phyloP scores from a whole-genome alignment of 192 early-diverging fungal genomes.

The Bifiguratus adelaidae region DNA sequence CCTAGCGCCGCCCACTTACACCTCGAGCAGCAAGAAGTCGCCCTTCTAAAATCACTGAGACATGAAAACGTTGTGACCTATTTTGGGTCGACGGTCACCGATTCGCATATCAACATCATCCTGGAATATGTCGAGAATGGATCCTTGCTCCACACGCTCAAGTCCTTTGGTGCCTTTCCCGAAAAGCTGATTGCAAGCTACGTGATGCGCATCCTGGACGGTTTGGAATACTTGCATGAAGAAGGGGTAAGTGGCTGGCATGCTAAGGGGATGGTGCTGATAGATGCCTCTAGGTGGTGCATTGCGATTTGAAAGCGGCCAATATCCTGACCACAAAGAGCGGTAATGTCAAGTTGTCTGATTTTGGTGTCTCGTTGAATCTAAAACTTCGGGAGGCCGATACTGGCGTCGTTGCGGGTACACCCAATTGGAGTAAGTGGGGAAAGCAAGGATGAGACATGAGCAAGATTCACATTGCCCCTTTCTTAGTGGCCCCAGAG shows the following conservation, averaged over 20 bases:
- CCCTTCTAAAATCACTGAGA: conserved; percentile 70
- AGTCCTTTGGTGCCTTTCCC: conserved; percentile 84
- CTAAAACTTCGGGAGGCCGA: conserved; percentile 63
- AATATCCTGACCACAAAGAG: conserved; percentile 96
- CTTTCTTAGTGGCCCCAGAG: conserved; percentile 61
- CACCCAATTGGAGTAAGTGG: conserved; percentile 66
- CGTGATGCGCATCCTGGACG: conserved; percentile 80
- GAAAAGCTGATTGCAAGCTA: conserved; percentile 84
- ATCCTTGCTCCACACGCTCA: conserved; percentile 73
- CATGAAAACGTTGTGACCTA: conserved; percentile 84
- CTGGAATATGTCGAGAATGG: conserved; percentile 92
- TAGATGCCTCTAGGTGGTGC: conserved; percentile 46
- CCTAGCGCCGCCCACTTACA: not conserved
- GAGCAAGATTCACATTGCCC: not conserved
- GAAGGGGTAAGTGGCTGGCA: conserved; percentile 45
- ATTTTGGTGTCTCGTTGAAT: conserved; percentile 93
- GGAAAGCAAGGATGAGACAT: not conserved
- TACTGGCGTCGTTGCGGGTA: conserved; percentile 62
- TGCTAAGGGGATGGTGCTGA: not conserved
- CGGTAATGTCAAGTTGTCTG: conserved; percentile 89
- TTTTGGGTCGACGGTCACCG: conserved; percentile 64
- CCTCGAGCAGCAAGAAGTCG: conserved; percentile 57
- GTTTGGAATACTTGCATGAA: conserved; percentile 81
- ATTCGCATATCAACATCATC: conserved; percentile 68
- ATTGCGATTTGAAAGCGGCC: conserved; percentile 93